Evolutionary conservation across 2,329 filamentous ascomycete species (phyloP), one percentile per base, ranked within the genome.

Genomic region (Rachicladosporium sp.): DNA sequence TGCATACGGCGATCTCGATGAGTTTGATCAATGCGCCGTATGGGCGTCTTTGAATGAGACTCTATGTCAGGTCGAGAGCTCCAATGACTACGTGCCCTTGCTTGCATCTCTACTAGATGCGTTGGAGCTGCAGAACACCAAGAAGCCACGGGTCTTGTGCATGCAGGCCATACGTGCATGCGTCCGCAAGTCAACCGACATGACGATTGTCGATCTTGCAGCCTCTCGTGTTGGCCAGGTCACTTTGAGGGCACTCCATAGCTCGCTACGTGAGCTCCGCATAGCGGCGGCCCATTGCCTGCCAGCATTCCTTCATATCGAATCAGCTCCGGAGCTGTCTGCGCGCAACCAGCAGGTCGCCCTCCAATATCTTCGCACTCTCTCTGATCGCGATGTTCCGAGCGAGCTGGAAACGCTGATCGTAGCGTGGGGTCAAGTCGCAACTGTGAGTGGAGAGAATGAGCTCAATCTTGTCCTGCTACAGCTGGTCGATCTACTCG

Each of bases 391-490:
- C 42, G 74, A 78, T 39, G 68, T 76, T 6, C 61, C 78, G 4
- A 70, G 77, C 43, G 64, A 88, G 33, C 80, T 87, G 37, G 89
- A 96, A 60, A 88, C 85, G 11, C 80, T 84, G 47, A 80, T 96
- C 42, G 68, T 91, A 61, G 82, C 84, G 10, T 87, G 89, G 74
- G 82, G 82, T n/a, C 80, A 86, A 54, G 69, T 94, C 36, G 89
- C 85, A 44, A 71, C 74, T 42, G 71, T 80, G 7, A 80, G 83
- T 33, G 73, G 76, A 10, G 84, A 91, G 45, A 78, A 89, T 46
- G 86, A 94, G 56, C 73, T 94, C 40, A 91, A 91, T 50, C 74
- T 95, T 38, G 81, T 91, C 13, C 67, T 98, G 23, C 71, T 93
- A 41, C 79, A 83, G 48, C 71, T 96, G 5, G 70, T 95, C 6